Conservation (phyloP, 1,284 basidiomycete genomes). For the Vanrija pseudolonga region DNA sequence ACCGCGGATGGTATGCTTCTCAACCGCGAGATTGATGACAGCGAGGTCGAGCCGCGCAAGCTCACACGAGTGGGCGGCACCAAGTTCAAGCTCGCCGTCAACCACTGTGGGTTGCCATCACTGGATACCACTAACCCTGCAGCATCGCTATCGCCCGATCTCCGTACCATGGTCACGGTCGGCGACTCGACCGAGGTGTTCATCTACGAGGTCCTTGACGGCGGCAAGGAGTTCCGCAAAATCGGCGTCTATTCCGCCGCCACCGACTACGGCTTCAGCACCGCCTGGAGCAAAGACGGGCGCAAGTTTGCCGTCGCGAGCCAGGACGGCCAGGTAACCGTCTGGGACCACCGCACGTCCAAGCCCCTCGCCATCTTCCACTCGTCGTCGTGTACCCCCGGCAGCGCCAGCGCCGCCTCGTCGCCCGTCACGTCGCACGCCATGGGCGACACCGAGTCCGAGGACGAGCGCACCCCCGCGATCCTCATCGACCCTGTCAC, state of each 20-base stretch:
- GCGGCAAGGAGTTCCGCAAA: slow-evolving; percentile 41
- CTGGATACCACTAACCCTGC: neutral
- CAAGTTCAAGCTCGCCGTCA: slow-evolving; percentile 42
- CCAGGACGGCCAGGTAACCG: slow-evolving; percentile 49
- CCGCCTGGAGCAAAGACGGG: slow-evolving; percentile 48
- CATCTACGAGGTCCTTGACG: slow-evolving; percentile 44
- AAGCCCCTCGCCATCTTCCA: slow-evolving; percentile 44
- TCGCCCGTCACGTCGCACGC: neutral
- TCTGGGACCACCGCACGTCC: slow-evolving; percentile 49
- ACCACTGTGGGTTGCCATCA: slow-evolving; percentile 41
- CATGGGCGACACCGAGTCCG: neutral
- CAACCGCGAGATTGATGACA: too few species aligned
- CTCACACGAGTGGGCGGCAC: slow-evolving; percentile 38
- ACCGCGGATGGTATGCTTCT: too few species aligned
- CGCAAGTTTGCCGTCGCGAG: slow-evolving; percentile 49
- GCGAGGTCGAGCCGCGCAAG: slow-evolving; percentile 16
- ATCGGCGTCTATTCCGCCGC: slow-evolving; percentile 44
- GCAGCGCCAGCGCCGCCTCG: neutral
- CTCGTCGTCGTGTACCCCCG: slow-evolving; percentile 18
- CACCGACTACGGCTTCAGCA: slow-evolving; percentile 45
- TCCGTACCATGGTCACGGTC: slow-evolving; percentile 46
- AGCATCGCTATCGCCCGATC: slow-evolving; percentile 48
- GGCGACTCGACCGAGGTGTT: slow-evolving; percentile 48
- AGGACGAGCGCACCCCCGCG: slow-evolving; percentile 5
- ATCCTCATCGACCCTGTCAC: slow-evolving; percentile 31